These are phyloP conservation scores for Lasiodiplodia hormozganensis DNA, from an alignment of 2,329 filamentous ascomycete species.

Conservation along the genomic window DNA sequence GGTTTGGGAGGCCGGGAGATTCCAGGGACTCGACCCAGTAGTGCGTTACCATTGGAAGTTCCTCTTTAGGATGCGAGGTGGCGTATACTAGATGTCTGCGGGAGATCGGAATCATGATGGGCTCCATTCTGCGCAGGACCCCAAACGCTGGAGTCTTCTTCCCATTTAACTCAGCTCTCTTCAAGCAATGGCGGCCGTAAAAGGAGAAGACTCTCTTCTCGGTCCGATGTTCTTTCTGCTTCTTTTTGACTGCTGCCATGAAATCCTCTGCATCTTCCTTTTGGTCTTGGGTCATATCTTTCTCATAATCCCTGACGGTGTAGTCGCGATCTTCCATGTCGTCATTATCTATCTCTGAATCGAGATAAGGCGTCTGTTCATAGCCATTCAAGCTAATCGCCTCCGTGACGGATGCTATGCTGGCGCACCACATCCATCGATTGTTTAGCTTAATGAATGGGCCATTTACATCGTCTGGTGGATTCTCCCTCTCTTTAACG, in stretches of 20 bases:
- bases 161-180: rapidly evolving
- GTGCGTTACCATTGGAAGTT: not conserved
- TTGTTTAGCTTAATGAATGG: not conserved
- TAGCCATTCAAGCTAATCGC: slow-evolving; percentile 17
- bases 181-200: not conserved
- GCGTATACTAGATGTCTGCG: not conserved
- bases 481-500: not conserved
- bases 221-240: not conserved
- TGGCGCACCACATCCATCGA: not conserved
- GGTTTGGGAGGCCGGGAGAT: not conserved
- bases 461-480: not conserved
- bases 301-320: not conserved
- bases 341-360: not conserved
- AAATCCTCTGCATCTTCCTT: not conserved
- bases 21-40: not conserved
- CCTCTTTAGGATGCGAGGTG: not conserved
- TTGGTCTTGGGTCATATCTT: not conserved
- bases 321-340: not conserved
- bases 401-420: slow-evolving; percentile 6
- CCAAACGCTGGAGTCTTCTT: too few species aligned
- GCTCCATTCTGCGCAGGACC: not conserved
- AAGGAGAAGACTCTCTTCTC: not conserved
- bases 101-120: not conserved
- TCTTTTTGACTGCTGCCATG: not conserved
- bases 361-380: not conserved